Base-by-base conservation (phyloP, 139 green algal genomes). In the Mesotaenium endlicherianum region DNA sequence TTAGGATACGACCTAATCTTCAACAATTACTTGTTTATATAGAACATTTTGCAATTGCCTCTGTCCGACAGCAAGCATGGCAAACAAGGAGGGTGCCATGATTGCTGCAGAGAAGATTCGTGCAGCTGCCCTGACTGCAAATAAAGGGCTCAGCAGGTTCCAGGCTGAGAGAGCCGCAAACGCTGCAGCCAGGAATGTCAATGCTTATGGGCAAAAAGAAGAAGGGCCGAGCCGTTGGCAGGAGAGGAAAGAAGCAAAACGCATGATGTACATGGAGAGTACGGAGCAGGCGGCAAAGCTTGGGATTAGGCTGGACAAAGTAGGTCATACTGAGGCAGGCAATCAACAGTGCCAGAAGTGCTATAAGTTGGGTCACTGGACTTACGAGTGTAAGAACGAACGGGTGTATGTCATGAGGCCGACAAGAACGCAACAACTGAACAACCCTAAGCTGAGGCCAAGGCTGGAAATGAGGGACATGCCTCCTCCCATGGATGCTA, bases 331-430 rank as follows among this genome's bases (percentile, higher is more conserved):
- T 17, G 70, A 20, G 8, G 55, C 30, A 17, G 81, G 76, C n/a
- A 86, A n/a, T 17, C 81, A 87, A 53, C 72, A 79, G 75, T 87
- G 81, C 75, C 81, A 87, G 74, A 86, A 86, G 81, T 87, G 81
- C 64, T 85, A 69, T 75, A 82, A 82, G 39, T 17, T 77, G 38
- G 81, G 81, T 36, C 81, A 87, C 49, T 87, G 81, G 81, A 87
- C 81, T 75, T 87, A 87, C 72, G 81, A 87, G 57, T 87, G 81
- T 75, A 87, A 82, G 72, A 87, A 87, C 64, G 74, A 82, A 17
- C 72, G 81, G 20, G 81, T 87, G 59, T 87, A 87, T 39, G 67
- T 85, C 26, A 30, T 36, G 45, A 50, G 81, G 38, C 81, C 75
- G 38, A 59, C 81, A 20, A 30, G 81, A 26, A 79, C 81, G 11